phyloP scores from a whole-genome alignment of 805 yeast species.

The Torulaspora delbrueckii region DNA sequence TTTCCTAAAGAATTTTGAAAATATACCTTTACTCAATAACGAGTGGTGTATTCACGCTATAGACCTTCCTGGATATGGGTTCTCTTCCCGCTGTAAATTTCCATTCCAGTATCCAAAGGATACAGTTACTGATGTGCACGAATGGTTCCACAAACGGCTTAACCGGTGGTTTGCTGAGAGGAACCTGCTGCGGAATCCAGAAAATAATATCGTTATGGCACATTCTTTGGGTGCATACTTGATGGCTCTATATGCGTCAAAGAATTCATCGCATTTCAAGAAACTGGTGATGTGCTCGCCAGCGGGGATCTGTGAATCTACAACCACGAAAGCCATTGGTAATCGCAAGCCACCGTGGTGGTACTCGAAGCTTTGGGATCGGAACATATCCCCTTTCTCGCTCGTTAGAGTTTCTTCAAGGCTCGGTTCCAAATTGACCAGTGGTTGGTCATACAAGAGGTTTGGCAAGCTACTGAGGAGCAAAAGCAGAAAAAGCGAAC shows the following conservation, averaged over 20 bases:
- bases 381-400: constrained; percentile 78
- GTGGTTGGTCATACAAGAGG: constrained; percentile 85
- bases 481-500: background rate
- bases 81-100: constrained; percentile 76
- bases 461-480: constrained; percentile 48
- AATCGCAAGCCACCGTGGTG: constrained; percentile 56
- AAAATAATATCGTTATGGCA: constrained; percentile 58
- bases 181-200: constrained; percentile 23
- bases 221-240: constrained; percentile 94
- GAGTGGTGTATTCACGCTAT: constrained; percentile 78
- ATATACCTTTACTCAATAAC: constrained; percentile 38
- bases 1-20: constrained; percentile 68
- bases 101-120: constrained; percentile 34
- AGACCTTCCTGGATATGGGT: constrained; percentile 87
- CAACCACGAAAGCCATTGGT: constrained; percentile 37
- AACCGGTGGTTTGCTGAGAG: constrained; percentile 37
- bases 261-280: constrained; percentile 54
- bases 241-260: constrained; percentile 60
- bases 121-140: constrained; percentile 27
- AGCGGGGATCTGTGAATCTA: constrained; percentile 57
- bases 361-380: constrained; percentile 80
- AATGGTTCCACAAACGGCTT: constrained; percentile 49
- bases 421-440: constrained; percentile 75
- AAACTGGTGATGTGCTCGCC: constrained; percentile 82
- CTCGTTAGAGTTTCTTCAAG: constrained; percentile 75